A percentile compares a stretch with the other conserved stretches of the same genome.
Evolutionary conservation across 2,329 filamentous ascomycete species (phyloP).

Genomic region (Pseudopyricularia cyperi): DNA sequence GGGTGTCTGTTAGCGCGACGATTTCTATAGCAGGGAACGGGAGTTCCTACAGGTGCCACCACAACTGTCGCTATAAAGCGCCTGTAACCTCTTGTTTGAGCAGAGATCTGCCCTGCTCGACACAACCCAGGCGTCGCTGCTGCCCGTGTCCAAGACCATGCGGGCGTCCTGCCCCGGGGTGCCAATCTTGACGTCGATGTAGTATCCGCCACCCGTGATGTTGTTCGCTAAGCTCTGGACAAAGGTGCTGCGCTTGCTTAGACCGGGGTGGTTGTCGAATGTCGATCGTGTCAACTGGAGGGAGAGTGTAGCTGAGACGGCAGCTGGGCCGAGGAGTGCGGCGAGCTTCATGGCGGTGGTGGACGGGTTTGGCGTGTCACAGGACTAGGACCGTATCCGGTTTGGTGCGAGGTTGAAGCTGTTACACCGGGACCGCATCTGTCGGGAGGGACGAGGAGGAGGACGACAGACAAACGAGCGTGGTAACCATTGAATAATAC

Average conservation of each 20-base stretch:
- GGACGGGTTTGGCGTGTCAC: not conserved
- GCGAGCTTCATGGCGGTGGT: not conserved
- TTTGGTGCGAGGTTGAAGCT: not conserved
- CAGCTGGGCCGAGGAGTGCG: not conserved
- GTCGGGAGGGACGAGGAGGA: not conserved
- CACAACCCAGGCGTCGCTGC: slow-evolving; percentile 49
- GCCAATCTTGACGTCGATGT: slow-evolving; percentile 42
- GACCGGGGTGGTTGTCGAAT: not conserved
- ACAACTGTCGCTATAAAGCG: slow-evolving; percentile 19
- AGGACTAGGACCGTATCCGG: not conserved
- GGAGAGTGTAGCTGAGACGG: not conserved
- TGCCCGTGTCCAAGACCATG: slow-evolving; percentile 49
- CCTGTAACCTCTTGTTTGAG: slow-evolving; percentile 19
- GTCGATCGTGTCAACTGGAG: slow-evolving; percentile 4
- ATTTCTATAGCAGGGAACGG: not conserved
- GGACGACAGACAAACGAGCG: too few relatives aligned
- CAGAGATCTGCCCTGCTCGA: slow-evolving; percentile 24
- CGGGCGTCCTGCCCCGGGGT: slow-evolving; percentile 41
- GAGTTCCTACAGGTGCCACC: slow-evolving; percentile 25
- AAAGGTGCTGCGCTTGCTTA: slow-evolving; percentile 11
- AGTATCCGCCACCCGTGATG: slow-evolving; percentile 41
- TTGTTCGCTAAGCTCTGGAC: slow-evolving; percentile 36
- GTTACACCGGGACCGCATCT: not conserved
- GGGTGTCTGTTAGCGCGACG: not conserved
- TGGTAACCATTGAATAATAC: too few relatives aligned